A percentile compares a stretch with the other conserved stretches of the same genome.
Evolutionary conservation across 2,329 filamentous ascomycete genomes (phyloP).

Genomic region (Colletotrichum siamense): DNA sequence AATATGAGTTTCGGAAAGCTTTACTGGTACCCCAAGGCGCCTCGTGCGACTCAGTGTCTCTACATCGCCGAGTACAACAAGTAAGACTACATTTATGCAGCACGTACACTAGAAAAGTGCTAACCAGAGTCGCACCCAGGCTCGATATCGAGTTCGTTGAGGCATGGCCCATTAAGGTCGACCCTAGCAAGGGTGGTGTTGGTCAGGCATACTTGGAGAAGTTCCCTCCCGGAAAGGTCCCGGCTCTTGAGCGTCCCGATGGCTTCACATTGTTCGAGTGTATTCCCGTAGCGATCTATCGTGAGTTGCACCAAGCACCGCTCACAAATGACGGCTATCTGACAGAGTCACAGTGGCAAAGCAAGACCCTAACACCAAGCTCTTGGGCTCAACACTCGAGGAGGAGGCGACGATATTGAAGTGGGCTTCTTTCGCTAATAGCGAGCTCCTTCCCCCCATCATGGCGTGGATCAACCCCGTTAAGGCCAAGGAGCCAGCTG

Average conservation of each 20-base stretch:
- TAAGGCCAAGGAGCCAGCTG: neutral
- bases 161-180: slow-evolving; percentile 13
- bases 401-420: slow-evolving; percentile 10
- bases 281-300: slow-evolving; percentile 4
- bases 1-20: slow-evolving; percentile 10
- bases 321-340: neutral
- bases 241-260: neutral
- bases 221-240: slow-evolving; percentile 7
- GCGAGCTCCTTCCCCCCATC: slow-evolving; percentile 10
- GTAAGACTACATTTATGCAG: neutral
- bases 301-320: neutral
- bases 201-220: slow-evolving; percentile 2
- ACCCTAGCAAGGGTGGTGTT: slow-evolving; percentile 11
- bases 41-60: slow-evolving; percentile 11
- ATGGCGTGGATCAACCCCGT: slow-evolving; percentile 15
- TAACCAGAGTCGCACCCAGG: neutral
- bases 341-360: neutral
- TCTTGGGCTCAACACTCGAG: slow-evolving; percentile 5
- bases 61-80: slow-evolving; percentile 14
- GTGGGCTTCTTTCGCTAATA: slow-evolving; percentile 11
- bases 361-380: slow-evolving; percentile 7
- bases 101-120: rapidly evolving
- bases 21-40: slow-evolving; percentile 11
- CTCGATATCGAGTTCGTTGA: slow-evolving; percentile 10
- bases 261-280: slow-evolving; percentile 4